These are phyloP conservation scores for Xanthoconium stramineum DNA, from an alignment of 768 basidiomycete species.

Conservation along the genomic window DNA sequence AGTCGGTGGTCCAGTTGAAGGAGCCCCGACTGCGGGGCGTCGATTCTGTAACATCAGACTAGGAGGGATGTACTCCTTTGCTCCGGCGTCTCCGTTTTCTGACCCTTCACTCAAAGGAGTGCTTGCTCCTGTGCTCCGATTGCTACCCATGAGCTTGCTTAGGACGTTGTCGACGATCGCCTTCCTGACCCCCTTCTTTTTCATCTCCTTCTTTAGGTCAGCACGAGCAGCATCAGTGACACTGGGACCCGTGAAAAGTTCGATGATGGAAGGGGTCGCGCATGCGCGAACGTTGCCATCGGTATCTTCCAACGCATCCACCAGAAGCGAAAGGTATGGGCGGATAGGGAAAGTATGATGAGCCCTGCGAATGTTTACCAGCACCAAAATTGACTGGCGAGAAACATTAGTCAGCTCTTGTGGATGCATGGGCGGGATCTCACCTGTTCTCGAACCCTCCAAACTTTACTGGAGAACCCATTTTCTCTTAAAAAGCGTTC, in stretches of 20 bases:
- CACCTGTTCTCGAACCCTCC: constrained; percentile 86
- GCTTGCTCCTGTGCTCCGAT: constrained; percentile 39
- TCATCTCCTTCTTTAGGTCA: constrained; percentile 90
- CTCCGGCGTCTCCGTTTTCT: constrained; percentile 42
- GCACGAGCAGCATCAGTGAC: constrained; percentile 85
- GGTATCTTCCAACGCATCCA: constrained; percentile 84
- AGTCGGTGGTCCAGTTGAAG: constrained; percentile 21
- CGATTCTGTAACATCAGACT: constrained; percentile 59
- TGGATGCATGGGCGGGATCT: constrained; percentile 19
- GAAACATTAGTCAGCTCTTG: not conserved
- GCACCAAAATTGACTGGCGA: constrained; percentile 55
- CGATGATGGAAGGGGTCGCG: constrained; percentile 75
- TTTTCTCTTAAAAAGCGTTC: constrained; percentile 70
- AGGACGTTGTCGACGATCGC: constrained; percentile 81
- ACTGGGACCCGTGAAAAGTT: constrained; percentile 79
- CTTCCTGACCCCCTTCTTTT: constrained; percentile 83
- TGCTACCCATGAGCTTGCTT: constrained; percentile 52
- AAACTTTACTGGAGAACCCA: constrained; percentile 77
- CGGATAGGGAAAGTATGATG: constrained; percentile 77
- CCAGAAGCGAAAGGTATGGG: constrained; percentile 74
- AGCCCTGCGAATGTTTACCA: constrained; percentile 69
- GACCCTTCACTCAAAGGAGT: constrained; percentile 55
- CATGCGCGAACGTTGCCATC: constrained; percentile 89
- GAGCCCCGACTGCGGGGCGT: constrained; percentile 41
- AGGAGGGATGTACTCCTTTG: constrained; percentile 71